phyloP scores from a whole-genome alignment of 2,329 filamentous ascomycete species.

The Torrubiellomyces zombiae region DNA sequence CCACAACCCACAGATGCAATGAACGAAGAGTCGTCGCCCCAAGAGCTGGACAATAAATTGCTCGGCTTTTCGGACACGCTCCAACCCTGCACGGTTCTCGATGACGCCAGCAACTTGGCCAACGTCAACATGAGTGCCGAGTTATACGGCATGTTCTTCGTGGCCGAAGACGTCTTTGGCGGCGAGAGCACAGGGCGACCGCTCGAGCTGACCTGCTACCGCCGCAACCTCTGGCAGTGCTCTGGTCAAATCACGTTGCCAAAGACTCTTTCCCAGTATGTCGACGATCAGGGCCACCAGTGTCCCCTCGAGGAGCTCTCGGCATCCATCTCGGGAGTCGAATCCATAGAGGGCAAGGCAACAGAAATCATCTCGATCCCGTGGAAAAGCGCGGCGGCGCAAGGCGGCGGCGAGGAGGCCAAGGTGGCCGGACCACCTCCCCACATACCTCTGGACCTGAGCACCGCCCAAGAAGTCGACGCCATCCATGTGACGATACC shows the following conservation, averaged over 20 bases:
- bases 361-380: slow-evolving; percentile 95
- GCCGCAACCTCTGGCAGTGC: slow-evolving; percentile 88
- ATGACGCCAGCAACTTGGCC: slow-evolving; percentile 45
- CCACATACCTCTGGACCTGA: slow-evolving; percentile 36
- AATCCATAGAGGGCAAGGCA: slow-evolving; percentile 80
- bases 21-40: slow-evolving; percentile 30
- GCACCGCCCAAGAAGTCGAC: slow-evolving; percentile 52
- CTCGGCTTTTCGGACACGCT: slow-evolving; percentile 55
- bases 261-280: slow-evolving; percentile 49
- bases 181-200: slow-evolving; percentile 39
- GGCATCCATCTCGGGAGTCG: slow-evolving; percentile 67
- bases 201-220: slow-evolving; percentile 83
- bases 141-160: slow-evolving; percentile 77
- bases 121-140: slow-evolving; percentile 56
- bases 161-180: slow-evolving; percentile 66
- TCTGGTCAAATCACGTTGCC: slow-evolving; percentile 73
- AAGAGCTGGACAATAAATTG: slow-evolving; percentile 50
- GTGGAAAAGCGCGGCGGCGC: slow-evolving; percentile 65
- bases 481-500: slow-evolving; percentile 64
- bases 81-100: slow-evolving; percentile 44
- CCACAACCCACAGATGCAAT: slow-evolving; percentile 25
- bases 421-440: slow-evolving; percentile 35
- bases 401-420: slow-evolving; percentile 29
- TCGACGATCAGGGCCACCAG: slow-evolving; percentile 60
- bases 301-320: slow-evolving; percentile 64